Evolutionary conservation across 805 yeast genomes (phyloP).

Genomic region (Cyberlindnera xishuangbannaensis): DNA sequence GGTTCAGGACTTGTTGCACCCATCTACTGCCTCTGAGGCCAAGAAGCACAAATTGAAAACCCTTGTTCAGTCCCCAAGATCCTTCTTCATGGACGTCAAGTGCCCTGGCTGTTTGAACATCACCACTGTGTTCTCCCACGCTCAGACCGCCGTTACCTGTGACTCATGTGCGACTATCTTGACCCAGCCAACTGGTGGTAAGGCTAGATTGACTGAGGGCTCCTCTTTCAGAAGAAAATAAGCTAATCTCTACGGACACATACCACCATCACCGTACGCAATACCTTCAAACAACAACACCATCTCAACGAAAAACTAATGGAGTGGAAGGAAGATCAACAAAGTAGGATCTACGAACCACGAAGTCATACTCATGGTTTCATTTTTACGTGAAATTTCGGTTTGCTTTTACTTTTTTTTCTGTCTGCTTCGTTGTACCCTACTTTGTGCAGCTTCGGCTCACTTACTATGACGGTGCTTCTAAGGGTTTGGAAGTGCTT

Average conservation of each 20-base stretch:
- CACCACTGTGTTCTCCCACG: conserved; percentile 99
- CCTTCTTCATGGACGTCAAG: conserved; percentile 99
- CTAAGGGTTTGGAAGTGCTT: neutral
- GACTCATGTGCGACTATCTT: conserved; percentile 97
- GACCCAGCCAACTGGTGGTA: conserved; percentile 99
- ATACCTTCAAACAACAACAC: too few relatives aligned
- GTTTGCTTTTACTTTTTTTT: too few relatives aligned
- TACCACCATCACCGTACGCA: too few relatives aligned
- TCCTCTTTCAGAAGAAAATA: conserved; percentile 99
- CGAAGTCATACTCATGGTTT: too few relatives aligned
- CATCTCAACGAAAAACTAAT: too few relatives aligned
- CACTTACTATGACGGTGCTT: neutral
- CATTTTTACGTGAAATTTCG: neutral
- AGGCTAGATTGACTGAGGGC: conserved; percentile 99
- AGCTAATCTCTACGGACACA: too few relatives aligned
- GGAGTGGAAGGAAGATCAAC: neutral
- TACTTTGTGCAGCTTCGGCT: neutral
- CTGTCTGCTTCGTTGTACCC: too few relatives aligned
- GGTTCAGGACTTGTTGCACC: conserved; percentile 98
- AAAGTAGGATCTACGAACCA: too few relatives aligned
- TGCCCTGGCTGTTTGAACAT: conserved; percentile 99
- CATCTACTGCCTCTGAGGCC: conserved; percentile 94
- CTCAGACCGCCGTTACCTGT: conserved; percentile 99
- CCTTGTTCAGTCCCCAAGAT: conserved; percentile 97
- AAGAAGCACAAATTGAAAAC: conserved; percentile 96